A percentile compares a stretch with the other conserved stretches of the same genome.
phyloP scores from a whole-genome alignment of 768 basidiomycete species.

The Tephrocybe sp. region DNA sequence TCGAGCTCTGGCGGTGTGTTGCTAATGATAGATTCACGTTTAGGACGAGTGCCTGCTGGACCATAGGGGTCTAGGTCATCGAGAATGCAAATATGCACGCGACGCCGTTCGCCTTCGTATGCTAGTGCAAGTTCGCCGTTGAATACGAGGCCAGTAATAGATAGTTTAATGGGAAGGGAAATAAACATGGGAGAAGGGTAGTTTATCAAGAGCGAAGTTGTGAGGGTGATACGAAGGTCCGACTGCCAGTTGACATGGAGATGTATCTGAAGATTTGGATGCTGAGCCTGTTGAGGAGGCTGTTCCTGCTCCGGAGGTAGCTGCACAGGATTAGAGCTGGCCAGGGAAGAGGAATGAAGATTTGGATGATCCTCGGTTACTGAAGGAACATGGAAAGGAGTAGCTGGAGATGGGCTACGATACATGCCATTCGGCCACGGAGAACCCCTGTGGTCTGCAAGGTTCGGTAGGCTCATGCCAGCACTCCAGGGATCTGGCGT shows the following conservation, averaged over 20 bases:
- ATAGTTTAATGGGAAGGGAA: conserved; percentile 92
- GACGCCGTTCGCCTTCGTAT: conserved; percentile 78
- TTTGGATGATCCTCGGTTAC: conserved; percentile 6
- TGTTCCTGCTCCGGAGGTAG: conserved; percentile 1
- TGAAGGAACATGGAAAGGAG: conserved; percentile 25
- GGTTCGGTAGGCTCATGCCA: conserved; percentile 34
- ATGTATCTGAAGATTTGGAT: conserved; percentile 84
- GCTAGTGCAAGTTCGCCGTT: conserved; percentile 87
- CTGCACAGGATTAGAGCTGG: conserved; percentile 19
- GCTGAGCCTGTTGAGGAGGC: conserved; percentile 11
- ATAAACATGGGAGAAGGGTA: conserved; percentile 97
- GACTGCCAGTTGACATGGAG: conserved; percentile 84
- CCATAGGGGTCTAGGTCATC: conserved; percentile 88
- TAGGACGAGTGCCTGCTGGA: conserved; percentile 55
- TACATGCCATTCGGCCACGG: conserved; percentile 27
- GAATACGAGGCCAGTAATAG: conserved; percentile 87
- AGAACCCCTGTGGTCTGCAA: conserved; percentile 31
- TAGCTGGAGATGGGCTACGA: conserved; percentile 31
- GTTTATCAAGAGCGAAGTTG: conserved; percentile 93
- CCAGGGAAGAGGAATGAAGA: conserved; percentile 5
- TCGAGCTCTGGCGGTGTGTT: conserved; percentile 62
- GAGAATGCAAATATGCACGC: conserved; percentile 85
- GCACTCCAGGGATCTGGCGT: conserved; percentile 43
- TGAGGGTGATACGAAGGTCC: conserved; percentile 82
- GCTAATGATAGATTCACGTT: conserved; percentile 37